phyloP scores from a whole-genome alignment of 306 rosid genomes.

The Sindora glabra region DNA sequence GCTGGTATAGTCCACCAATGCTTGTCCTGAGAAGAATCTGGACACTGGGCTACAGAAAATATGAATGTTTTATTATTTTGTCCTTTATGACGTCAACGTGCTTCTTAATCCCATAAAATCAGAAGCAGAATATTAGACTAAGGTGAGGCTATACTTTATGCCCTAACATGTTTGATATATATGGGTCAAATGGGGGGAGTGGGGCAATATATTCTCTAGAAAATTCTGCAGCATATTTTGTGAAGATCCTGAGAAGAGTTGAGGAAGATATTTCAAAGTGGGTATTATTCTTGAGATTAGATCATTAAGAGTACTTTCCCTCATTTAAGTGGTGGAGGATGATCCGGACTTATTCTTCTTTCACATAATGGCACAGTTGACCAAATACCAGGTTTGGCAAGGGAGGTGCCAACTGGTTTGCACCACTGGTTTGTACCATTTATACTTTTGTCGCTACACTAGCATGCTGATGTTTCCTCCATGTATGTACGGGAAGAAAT shows the following conservation, averaged over 20 bases:
- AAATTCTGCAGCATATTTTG: constrained; percentile 14
- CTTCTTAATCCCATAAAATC: constrained; percentile 6
- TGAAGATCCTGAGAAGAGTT: constrained; percentile 10
- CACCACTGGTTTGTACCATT: too few relatives aligned
- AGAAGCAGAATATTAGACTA: too few relatives aligned
- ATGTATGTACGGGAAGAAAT: too few relatives aligned
- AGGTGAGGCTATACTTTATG: too few relatives aligned
- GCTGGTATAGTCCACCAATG: constrained; percentile 24
- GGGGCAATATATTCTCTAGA: background rate
- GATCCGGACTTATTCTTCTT: constrained; percentile 14
- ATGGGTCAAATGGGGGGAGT: background rate
- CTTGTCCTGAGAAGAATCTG: constrained; percentile 24
- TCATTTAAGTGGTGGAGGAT: constrained; percentile 29
- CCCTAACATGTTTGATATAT: too few relatives aligned
- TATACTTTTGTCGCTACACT: too few relatives aligned
- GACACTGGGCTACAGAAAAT: too few relatives aligned
- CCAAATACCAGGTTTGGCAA: background rate
- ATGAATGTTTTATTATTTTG: background rate
- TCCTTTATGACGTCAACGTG: background rate
- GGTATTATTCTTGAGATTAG: constrained; percentile 17
- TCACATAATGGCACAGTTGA: constrained; percentile 19
- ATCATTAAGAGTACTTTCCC: constrained; percentile 14
- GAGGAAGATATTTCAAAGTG: constrained; percentile 17
- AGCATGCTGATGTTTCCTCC: too few relatives aligned
- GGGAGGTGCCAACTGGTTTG: constrained; percentile 18